Evolutionary conservation across 2,329 filamentous ascomycete species (phyloP), one percentile per base, ranked within the genome.

Genomic region (Xylaria arbuscula): DNA sequence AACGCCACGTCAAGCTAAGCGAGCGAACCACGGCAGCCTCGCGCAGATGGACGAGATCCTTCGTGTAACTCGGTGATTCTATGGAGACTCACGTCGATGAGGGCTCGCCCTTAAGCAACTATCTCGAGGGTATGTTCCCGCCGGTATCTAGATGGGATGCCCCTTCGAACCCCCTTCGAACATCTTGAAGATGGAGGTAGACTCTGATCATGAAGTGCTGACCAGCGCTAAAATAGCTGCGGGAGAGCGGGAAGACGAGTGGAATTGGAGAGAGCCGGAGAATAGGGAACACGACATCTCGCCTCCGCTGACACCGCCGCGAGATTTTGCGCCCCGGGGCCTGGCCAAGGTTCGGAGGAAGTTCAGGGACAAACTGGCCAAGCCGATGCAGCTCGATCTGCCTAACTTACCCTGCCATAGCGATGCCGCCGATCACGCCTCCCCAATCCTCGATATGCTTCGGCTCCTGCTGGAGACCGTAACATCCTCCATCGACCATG

Each of bases 61-160:
- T 75, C 69, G 73, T 74, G 71, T 68, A 65, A 74, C 72, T 72
- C 59, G 51, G 64, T 72, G 72, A 75, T 74, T 75, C 75, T 75
- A 78, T 78, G 76, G 76, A 78, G 75, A 77, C 76, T 73, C 74
- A 77, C 74, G 72, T 78, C 70, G 76, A 78, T 73, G 76, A 78
- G 73, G 76, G 76, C 61, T 76, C 76, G 75, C 76, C 76, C 75
- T 72, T 78, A 74, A 76, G 76, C 76, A 77, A 77, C 71, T 78
- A 78, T 72, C 73, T 77, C 60, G 75, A 78, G 73, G 76, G 76
- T 78, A 76, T 65, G 74, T 59, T 66, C 40, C 59, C 10, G 15
- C 34, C 42, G 2, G 22, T 6, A 22, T 58, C 9, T 53, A 11
- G 60, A 22, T 57, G 50, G 24, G 19, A 50, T 54, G 17, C 17